These are phyloP conservation scores for Avena atlantica DNA, from an alignment of 176 grass and related monocot species.

Conservation along the genomic window DNA sequence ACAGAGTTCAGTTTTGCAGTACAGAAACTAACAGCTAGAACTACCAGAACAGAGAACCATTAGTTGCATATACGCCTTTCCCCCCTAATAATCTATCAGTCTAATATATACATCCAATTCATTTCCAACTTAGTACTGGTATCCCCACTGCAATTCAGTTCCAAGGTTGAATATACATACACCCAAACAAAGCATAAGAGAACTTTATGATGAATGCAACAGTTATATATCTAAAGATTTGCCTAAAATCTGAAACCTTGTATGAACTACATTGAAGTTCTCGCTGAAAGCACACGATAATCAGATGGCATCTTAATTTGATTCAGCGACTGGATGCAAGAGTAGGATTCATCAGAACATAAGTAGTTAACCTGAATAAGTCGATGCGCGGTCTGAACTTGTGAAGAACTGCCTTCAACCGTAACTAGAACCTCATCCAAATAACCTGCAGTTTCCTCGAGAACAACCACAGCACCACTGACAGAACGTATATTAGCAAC, in stretches of 20 bases:
- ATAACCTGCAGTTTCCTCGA: constrained; percentile 59
- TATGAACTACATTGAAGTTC: constrained; percentile 7
- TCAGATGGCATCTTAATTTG: not conserved
- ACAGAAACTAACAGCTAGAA: no score
- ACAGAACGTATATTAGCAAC: constrained; percentile 61
- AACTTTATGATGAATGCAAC: not conserved
- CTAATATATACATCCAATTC: not conserved
- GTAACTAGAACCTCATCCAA: constrained; percentile 64
- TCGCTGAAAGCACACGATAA: not conserved
- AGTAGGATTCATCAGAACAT: constrained; percentile 4
- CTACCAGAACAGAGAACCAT: no score
- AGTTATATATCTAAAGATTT: not conserved
- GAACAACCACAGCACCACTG: constrained; percentile 66
- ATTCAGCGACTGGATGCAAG: constrained; percentile 18
- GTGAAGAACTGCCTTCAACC: constrained; percentile 70
- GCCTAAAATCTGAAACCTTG: not conserved
- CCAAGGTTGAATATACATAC: no score
- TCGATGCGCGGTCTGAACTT: constrained; percentile 73
- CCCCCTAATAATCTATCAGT: not conserved
- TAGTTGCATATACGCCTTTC: not conserved
- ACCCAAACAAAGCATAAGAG: not conserved
- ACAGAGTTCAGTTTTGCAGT: not conserved
- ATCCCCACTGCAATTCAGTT: no score
- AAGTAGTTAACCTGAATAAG: constrained; percentile 67
- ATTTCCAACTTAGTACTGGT: no score